Conservation (phyloP, 2,329 filamentous ascomycete genomes). For the Magnaporthiopsis rhizophila region DNA sequence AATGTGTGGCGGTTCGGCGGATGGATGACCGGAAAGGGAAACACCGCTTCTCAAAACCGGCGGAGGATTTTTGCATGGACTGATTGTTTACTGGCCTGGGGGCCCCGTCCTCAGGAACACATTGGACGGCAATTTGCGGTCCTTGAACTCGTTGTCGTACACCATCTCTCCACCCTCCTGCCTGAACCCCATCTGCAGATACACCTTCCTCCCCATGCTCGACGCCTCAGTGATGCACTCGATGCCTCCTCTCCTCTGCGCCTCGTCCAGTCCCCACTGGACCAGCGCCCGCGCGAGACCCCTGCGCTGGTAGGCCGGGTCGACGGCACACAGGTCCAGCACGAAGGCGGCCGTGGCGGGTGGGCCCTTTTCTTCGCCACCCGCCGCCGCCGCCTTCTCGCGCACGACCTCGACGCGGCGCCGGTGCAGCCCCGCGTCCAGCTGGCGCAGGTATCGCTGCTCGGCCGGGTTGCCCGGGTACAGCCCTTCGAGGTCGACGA, state of each 20-base stretch:
- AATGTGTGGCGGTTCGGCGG: too few relatives aligned
- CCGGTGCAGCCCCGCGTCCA: constrained; percentile 33
- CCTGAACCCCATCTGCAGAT: constrained; percentile 36
- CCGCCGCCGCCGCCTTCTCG: constrained; percentile 18
- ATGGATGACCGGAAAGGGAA: too few relatives aligned
- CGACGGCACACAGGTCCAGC: constrained; percentile 42
- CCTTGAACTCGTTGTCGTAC: constrained; percentile 35
- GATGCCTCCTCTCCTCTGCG: constrained; percentile 27
- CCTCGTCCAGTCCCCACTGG: constrained; percentile 39
- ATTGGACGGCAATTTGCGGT: constrained; percentile 30
- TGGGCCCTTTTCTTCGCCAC: constrained; percentile 12
- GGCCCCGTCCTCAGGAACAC: constrained; percentile 33
- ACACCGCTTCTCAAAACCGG: too few relatives aligned
- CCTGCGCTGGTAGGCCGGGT: constrained; percentile 43
- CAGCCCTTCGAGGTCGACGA: constrained; percentile 25
- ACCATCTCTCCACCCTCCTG: constrained; percentile 32
- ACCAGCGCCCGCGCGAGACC: constrained; percentile 38
- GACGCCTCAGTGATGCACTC: constrained; percentile 39
- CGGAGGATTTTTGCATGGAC: background rate
- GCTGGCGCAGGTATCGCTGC: constrained; percentile 37
- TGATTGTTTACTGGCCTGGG: background rate
- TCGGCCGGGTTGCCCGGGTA: constrained; percentile 35
- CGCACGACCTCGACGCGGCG: constrained; percentile 32
- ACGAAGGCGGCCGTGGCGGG: constrained; percentile 36
- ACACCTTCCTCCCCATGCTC: constrained; percentile 38